Conservation (phyloP, 2,329 filamentous ascomycete species). For the Cladosporium sp. region DNA sequence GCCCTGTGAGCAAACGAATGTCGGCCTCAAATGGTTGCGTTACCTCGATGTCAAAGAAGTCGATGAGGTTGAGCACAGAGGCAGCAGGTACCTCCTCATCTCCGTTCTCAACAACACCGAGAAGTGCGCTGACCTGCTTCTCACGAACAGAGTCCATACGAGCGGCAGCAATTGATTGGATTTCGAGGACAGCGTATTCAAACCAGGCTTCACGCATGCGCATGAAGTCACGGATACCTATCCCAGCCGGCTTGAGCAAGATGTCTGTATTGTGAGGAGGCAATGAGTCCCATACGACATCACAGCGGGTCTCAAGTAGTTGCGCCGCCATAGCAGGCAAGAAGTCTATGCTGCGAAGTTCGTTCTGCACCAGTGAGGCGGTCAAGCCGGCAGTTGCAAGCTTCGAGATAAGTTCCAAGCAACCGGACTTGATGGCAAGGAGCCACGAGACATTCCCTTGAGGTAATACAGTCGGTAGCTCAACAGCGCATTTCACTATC, state of each 20-base stretch:
- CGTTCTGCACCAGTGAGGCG: slow-evolving; percentile 66
- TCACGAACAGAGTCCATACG: slow-evolving; percentile 49
- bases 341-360: slow-evolving; percentile 75
- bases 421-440: slow-evolving; percentile 40
- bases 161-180: slow-evolving; percentile 59
- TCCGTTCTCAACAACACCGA: slow-evolving; percentile 67
- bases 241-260: slow-evolving; percentile 62
- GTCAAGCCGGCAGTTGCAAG: slow-evolving; percentile 84
- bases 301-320: slow-evolving; percentile 23
- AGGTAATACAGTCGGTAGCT: slow-evolving; percentile 31
- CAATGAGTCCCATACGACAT: slow-evolving; percentile 63
- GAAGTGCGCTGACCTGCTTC: slow-evolving; percentile 58
- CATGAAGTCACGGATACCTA: slow-evolving; percentile 72
- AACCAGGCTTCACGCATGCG: slow-evolving; percentile 70
- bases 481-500: slow-evolving; percentile 56
- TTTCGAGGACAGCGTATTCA: slow-evolving; percentile 80
- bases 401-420: slow-evolving; percentile 63
- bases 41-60: slow-evolving; percentile 71
- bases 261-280: slow-evolving; percentile 61
- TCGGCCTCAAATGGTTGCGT: slow-evolving; percentile 45
- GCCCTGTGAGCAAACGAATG: slow-evolving; percentile 57
- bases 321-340: slow-evolving; percentile 71
- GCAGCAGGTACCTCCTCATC: slow-evolving; percentile 63
- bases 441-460: slow-evolving; percentile 36
- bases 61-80: slow-evolving; percentile 86